Evolutionary conservation across 208 protist species (phyloP).

Genomic region (Trichomonas tenax): DNA sequence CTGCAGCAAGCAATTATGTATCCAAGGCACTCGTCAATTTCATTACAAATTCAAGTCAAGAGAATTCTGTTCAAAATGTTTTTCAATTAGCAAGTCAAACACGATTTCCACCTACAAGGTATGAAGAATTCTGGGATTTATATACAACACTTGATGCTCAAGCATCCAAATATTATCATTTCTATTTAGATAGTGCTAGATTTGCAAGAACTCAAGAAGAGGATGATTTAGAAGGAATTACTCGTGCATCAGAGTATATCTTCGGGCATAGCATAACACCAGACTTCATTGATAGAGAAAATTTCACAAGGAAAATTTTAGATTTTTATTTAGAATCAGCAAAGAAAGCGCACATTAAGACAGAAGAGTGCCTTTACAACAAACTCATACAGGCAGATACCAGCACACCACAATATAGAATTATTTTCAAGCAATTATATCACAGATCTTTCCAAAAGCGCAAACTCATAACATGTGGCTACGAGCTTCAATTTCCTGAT

Average conservation of each 20-base stretch:
- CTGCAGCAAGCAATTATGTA: background rate
- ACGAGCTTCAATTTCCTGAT: background rate
- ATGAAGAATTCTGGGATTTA: background rate
- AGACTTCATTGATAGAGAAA: background rate
- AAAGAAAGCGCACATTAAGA: background rate
- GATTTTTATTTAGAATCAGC: background rate
- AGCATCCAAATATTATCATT: background rate
- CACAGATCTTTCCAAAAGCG: background rate
- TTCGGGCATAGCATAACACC: background rate
- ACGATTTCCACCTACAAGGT: background rate
- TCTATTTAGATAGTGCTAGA: background rate
- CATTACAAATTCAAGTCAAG: background rate
- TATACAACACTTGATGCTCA: background rate
- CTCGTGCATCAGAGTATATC: background rate
- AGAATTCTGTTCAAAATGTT: background rate
- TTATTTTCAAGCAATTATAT: background rate
- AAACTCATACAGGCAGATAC: background rate
- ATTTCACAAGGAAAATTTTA: background rate
- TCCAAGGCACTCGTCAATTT: background rate
- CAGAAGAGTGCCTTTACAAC: background rate
- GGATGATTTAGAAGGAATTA: background rate
- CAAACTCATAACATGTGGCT: background rate
- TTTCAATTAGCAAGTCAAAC: background rate
- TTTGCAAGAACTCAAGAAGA: background rate
- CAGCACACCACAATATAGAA: background rate